A percentile compares a stretch with the other conserved stretches of the same genome.
Conservation (phyloP, 208 protist genomes). For the Kentomonas sorsogonicus region DNA sequence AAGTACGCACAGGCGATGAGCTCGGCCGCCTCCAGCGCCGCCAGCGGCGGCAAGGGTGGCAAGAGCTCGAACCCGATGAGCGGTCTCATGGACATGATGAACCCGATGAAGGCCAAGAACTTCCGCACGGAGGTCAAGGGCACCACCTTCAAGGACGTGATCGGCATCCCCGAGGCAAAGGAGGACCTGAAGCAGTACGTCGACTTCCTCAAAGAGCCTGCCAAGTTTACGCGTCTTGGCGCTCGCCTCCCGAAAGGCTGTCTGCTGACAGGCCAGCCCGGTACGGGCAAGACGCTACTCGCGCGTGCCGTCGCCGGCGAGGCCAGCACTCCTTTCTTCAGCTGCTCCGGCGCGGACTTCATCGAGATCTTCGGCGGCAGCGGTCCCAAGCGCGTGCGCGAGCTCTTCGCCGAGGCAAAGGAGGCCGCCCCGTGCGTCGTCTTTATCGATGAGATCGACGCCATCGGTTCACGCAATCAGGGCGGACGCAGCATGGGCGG, state of each 20-base stretch:
- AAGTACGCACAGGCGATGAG: slow-evolving; percentile 78
- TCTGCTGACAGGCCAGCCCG: slow-evolving; percentile 95
- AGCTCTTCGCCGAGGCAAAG: slow-evolving; percentile 94
- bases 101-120: slow-evolving; percentile 87
- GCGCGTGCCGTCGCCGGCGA: slow-evolving; percentile 96
- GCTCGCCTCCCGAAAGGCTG: slow-evolving; percentile 96
- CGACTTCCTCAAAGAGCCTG: slow-evolving; percentile 96
- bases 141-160: slow-evolving; percentile 93
- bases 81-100: slow-evolving; percentile 91
- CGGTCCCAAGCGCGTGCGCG: slow-evolving; percentile 93
- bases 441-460: slow-evolving; percentile 99
- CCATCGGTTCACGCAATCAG: slow-evolving; percentile 91
- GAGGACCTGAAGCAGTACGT: slow-evolving; percentile 98
- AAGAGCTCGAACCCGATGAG: slow-evolving; percentile 57
- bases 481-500: slow-evolving; percentile 78
- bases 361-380: slow-evolving; percentile 97
- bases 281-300: slow-evolving; percentile 97
- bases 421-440: slow-evolving; percentile 94
- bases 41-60: slow-evolving; percentile 15
- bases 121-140: slow-evolving; percentile 84
- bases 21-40: slow-evolving; percentile 19
- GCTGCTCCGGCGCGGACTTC: slow-evolving; percentile 95
- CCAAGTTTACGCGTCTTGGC: slow-evolving; percentile 94
- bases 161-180: slow-evolving; percentile 97
- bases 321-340: slow-evolving; percentile 92